Evolutionary conservation across 768 basidiomycete genomes (phyloP).

Genomic region (Pleurotus sapidus): DNA sequence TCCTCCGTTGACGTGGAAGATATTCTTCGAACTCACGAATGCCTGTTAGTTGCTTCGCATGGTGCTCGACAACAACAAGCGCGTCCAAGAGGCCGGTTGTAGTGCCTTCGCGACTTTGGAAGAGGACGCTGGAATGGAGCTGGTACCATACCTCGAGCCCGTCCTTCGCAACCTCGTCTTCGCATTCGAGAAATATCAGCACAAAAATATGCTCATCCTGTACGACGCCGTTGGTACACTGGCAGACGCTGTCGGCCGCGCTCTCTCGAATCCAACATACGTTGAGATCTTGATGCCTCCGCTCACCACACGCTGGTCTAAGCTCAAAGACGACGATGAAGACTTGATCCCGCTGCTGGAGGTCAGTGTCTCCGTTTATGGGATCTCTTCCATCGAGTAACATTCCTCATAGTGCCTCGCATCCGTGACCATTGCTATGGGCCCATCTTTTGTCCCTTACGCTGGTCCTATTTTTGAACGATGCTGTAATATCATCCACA

Average conservation of each 20-base stretch:
- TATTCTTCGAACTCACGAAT: too few relatives aligned
- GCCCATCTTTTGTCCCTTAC: slow-evolving; percentile 82
- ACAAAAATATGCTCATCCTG: slow-evolving; percentile 97
- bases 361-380: slow-evolving; percentile 41
- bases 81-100: slow-evolving; percentile 98
- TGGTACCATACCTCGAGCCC: slow-evolving; percentile 93
- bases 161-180: slow-evolving; percentile 93
- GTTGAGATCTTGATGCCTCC: slow-evolving; percentile 98
- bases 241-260: slow-evolving; percentile 92
- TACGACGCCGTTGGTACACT: slow-evolving; percentile 99
- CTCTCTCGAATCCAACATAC: slow-evolving; percentile 80
- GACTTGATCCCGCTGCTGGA: slow-evolving; percentile 94
- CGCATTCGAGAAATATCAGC: slow-evolving; percentile 97
- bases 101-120: slow-evolving; percentile 98
- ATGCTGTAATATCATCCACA: slow-evolving; percentile 83
- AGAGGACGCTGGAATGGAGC: slow-evolving; percentile 89
- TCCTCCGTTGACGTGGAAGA: too few relatives aligned
- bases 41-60: slow-evolving; percentile 83
- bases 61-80: slow-evolving; percentile 98
- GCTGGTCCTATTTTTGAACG: slow-evolving; percentile 91
- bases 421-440: slow-evolving; percentile 96
- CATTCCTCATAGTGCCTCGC: slow-evolving; percentile 77
- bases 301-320: slow-evolving; percentile 85
- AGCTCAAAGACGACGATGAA: slow-evolving; percentile 85
- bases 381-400: background rate